phyloP scores from a whole-genome alignment of 768 basidiomycete genomes.

The Lentinula boryana region DNA sequence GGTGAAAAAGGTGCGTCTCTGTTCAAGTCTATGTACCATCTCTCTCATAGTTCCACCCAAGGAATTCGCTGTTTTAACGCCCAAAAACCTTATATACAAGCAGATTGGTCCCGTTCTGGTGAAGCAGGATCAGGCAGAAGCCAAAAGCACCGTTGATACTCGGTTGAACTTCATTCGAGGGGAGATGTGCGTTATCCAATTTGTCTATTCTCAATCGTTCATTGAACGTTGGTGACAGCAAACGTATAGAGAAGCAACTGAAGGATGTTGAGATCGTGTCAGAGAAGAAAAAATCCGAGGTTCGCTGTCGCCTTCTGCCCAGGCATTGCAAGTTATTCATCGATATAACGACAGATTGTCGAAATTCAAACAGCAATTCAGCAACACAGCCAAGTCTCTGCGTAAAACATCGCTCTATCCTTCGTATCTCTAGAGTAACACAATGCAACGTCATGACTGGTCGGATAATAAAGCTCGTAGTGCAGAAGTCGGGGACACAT shows the following conservation, averaged over 20 bases:
- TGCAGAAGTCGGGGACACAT: conserved; percentile 7
- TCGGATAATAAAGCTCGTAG: conserved; percentile 5
- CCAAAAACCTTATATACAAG: conserved; percentile 83
- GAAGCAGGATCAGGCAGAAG: conserved; percentile 83
- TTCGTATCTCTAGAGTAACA: not conserved
- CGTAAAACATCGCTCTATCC: not conserved
- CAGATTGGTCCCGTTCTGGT: conserved; percentile 87
- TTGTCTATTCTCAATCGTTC: conserved; percentile 16
- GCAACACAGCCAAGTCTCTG: conserved; percentile 27
- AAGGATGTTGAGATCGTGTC: conserved; percentile 71
- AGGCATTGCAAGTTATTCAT: conserved; percentile 6
- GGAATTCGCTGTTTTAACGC: conserved; percentile 77
- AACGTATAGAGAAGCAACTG: conserved; percentile 76
- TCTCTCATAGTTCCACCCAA: conserved; percentile 21
- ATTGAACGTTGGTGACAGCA: conserved; percentile 28
- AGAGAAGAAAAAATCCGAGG: conserved; percentile 83
- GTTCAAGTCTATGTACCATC: not conserved
- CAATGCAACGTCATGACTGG: not conserved
- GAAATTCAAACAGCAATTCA: conserved; percentile 59
- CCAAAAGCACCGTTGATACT: conserved; percentile 82
- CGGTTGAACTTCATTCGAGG: conserved; percentile 82
- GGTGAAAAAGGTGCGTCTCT: conserved; percentile 69
- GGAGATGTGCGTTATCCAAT: conserved; percentile 64
- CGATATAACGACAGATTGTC: conserved; percentile 42
- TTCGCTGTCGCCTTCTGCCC: conserved; percentile 22